Evolutionary conservation across 177 flowering plant species (phyloP).

Genomic region (Vitis hybrid): DNA sequence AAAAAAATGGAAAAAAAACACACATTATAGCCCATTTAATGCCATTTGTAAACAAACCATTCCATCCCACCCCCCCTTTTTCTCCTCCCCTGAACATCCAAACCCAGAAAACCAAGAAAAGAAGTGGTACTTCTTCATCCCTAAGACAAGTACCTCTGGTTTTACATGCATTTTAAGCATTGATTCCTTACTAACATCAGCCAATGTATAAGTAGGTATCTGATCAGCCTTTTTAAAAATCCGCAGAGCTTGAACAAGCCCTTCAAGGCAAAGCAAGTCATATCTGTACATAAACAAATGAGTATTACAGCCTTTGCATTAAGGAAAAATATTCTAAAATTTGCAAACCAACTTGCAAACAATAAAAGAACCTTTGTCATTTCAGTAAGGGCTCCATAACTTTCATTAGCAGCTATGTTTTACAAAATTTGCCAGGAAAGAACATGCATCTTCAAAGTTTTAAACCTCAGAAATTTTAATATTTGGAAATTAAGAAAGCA

Average conservation of each 20-base stretch:
- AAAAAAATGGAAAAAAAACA: background rate
- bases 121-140: background rate
- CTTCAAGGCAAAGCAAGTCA: constrained; percentile 97
- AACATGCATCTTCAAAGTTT: background rate
- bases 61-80: too few relatives aligned
- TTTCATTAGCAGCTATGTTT: too few relatives aligned
- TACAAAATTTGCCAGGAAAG: background rate
- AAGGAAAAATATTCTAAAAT: background rate
- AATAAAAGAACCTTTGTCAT: too few relatives aligned
- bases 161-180: constrained; percentile 86
- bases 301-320: background rate
- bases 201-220: constrained; percentile 57
- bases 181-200: constrained; percentile 42
- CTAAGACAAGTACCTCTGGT: constrained; percentile 55
- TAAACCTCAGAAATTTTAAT: background rate
- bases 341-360: background rate
- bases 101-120: background rate
- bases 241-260: constrained; percentile 82
- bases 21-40: background rate
- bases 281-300: constrained; percentile 44
- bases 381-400: too few relatives aligned
- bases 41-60: too few relatives aligned
- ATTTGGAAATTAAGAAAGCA: background rate
- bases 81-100: too few relatives aligned
- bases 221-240: constrained; percentile 60